Evolutionary conservation across 495 filamentous ascomycete genomes (phyloP).

Genomic region (Bathelium albidoporum): DNA sequence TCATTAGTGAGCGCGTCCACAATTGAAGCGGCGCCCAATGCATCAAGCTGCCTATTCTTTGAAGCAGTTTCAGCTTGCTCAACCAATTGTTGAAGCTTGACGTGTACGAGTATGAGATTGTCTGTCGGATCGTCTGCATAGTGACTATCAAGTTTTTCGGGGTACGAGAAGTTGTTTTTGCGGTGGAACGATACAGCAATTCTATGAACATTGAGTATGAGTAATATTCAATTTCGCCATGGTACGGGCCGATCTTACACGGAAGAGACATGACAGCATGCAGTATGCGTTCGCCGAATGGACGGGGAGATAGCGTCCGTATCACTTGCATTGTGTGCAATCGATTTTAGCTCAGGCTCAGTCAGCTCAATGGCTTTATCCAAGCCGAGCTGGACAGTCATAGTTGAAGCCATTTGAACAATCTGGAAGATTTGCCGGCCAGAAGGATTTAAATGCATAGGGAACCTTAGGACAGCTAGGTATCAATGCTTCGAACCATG

Average conservation of each 20-base stretch:
- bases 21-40: neutral
- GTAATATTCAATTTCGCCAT: neutral
- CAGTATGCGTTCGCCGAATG: neutral
- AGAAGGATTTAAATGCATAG: neutral
- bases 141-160: neutral
- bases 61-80: neutral
- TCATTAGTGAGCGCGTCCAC: neutral
- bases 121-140: neutral
- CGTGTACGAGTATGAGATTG: neutral
- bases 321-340: neutral
- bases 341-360: neutral
- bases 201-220: neutral
- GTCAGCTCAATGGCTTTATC: neutral
- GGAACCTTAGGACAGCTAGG: neutral
- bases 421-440: neutral
- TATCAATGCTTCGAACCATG: neutral
- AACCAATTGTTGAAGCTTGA: neutral
- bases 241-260: neutral
- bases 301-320: neutral
- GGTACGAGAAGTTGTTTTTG: neutral
- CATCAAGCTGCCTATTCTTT: neutral
- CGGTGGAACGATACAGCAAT: neutral
- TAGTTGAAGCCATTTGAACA: neutral
- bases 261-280: neutral
- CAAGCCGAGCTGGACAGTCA: neutral